A percentile compares a stretch with the other conserved stretches of the same genome.
These are phyloP conservation scores for Isoetes taiwanensis DNA, from an alignment of 75 land plant species.

Conservation along the genomic window DNA sequence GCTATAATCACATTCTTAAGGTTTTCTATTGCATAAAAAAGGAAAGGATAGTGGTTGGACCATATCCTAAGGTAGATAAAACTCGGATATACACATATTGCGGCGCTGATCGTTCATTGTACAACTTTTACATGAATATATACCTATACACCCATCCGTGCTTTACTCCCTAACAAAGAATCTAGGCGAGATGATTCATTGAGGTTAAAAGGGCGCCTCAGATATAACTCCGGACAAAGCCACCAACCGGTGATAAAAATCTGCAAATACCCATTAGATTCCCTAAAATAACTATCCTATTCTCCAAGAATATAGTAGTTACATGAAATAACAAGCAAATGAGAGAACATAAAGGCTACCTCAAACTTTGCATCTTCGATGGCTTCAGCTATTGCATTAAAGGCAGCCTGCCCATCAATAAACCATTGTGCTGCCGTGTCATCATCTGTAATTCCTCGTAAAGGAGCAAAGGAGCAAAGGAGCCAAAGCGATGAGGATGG, in stretches of 20 bases:
- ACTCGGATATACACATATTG: no score
- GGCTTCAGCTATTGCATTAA: slow-evolving; percentile 84
- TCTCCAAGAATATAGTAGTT: no score
- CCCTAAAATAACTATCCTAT: no score
- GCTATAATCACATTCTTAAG: no score
- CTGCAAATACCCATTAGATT: slow-evolving; percentile 25
- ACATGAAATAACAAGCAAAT: no score
- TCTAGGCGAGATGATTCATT: slow-evolving; percentile 77
- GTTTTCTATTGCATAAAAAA: no score
- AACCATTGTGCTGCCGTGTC: slow-evolving; percentile 90
- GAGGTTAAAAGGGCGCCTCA: slow-evolving; percentile 65
- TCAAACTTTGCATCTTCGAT: slow-evolving; percentile 92
- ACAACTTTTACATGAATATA: no score
- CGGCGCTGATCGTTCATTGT: no score
- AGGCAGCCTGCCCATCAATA: slow-evolving; percentile 84
- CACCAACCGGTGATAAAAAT: slow-evolving; percentile 97
- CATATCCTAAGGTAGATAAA: no score
- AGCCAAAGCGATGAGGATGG: slow-evolving; percentile 90
- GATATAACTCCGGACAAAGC: slow-evolving; percentile 91
- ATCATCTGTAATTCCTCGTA: slow-evolving; percentile 75
- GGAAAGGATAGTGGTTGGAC: no score
- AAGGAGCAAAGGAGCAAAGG: slow-evolving; percentile 98
- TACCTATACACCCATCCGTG: slow-evolving; percentile 86
- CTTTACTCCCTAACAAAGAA: slow-evolving; percentile 61
- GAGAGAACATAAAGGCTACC: no score